A percentile compares a stretch with the other conserved stretches of the same genome.
Conservation (phyloP, 495 filamentous ascomycete genomes). For the Penicillium fimorum region DNA sequence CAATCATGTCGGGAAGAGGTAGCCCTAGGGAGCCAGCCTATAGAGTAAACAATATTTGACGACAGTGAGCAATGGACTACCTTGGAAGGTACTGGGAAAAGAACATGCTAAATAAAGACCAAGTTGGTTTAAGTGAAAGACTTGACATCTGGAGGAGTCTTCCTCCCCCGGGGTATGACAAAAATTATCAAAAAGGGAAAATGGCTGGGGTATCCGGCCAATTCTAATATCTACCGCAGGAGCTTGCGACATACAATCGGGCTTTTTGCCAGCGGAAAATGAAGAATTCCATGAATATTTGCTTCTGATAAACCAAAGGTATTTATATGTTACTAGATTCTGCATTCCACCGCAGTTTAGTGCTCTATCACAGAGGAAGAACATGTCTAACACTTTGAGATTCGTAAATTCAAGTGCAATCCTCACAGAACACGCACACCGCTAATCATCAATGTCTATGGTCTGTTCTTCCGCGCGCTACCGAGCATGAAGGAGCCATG, state of each 20-base stretch:
- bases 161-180: not conserved
- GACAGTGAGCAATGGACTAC: not conserved
- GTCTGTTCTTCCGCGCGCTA: too few species aligned
- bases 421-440: not conserved
- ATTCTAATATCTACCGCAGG: conserved; percentile 3
- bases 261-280: not conserved
- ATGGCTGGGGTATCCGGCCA: not conserved
- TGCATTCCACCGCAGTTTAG: not conserved
- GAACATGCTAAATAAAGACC: not conserved
- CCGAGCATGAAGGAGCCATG: too few species aligned
- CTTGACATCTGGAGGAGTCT: not conserved
- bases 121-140: not conserved
- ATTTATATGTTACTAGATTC: not conserved
- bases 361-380: not conserved
- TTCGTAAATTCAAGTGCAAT: not conserved
- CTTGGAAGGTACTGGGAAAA: not conserved
- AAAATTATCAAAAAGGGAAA: not conserved
- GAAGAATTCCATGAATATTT: not conserved
- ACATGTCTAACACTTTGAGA: not conserved
- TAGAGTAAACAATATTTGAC: not conserved
- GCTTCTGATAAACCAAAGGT: too few species aligned
- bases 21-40: not conserved
- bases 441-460: too few species aligned
- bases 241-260: not conserved
- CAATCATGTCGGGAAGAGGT: not conserved